Evolutionary conservation across 1,284 basidiomycete genomes (phyloP).

Genomic region (Puccinia coronata): DNA sequence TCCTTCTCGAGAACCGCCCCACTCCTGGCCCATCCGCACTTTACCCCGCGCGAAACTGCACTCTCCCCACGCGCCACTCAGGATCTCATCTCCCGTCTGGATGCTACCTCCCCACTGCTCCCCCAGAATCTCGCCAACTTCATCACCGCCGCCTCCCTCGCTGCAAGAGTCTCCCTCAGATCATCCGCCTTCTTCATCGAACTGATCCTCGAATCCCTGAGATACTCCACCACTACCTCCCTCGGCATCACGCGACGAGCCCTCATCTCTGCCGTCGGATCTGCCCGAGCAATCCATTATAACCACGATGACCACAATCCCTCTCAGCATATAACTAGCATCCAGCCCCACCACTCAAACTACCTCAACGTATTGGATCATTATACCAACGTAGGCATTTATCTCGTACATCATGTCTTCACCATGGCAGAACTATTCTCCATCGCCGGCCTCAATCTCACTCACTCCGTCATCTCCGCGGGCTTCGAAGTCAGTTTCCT

Average conservation of each 20-base stretch:
- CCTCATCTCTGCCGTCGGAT: conserved; percentile 60
- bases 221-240: conserved; percentile 53
- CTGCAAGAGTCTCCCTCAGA: conserved; percentile 59
- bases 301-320: conserved; percentile 54
- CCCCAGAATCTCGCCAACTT: conserved; percentile 59
- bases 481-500: conserved; percentile 54
- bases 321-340: no score
- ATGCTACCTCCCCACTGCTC: conserved; percentile 57
- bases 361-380: conserved; percentile 62
- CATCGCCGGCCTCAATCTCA: conserved; percentile 63
- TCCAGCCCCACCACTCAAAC: conserved; percentile 53
- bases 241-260: conserved; percentile 60
- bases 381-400: conserved; percentile 64
- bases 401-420: conserved; percentile 59
- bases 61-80: conserved; percentile 29
- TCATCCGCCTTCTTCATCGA: conserved; percentile 61
- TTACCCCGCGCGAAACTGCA: neutral
- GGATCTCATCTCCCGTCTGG: conserved; percentile 34
- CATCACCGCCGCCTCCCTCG: conserved; percentile 59
- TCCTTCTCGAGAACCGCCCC: no score
- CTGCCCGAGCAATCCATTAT: conserved; percentile 59
- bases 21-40: neutral
- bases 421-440: conserved; percentile 64
- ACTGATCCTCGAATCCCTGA: conserved; percentile 58
- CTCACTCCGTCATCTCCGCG: conserved; percentile 58